phyloP scores from a whole-genome alignment of 2,329 filamentous ascomycete genomes.

The Boeremia lycopersici region DNA sequence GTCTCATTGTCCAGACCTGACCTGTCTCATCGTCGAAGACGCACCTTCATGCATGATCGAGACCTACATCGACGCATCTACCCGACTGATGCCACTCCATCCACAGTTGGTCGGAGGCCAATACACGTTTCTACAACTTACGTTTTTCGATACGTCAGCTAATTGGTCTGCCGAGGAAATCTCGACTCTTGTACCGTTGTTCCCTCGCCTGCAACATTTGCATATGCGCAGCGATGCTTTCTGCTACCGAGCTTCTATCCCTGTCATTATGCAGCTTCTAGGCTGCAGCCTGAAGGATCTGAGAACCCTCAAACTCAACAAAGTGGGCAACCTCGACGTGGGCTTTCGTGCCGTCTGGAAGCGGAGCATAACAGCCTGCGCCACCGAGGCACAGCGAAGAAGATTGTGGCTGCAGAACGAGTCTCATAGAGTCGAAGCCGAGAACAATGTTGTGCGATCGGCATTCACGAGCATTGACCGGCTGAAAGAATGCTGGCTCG shows the following conservation, averaged over 20 bases:
- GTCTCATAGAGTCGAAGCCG: slow-evolving; percentile 15
- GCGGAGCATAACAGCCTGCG: slow-evolving; percentile 17
- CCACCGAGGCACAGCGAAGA: slow-evolving; percentile 14
- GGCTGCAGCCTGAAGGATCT: slow-evolving; percentile 12
- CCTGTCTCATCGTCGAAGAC: slow-evolving; percentile 16
- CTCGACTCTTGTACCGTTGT: slow-evolving; percentile 3
- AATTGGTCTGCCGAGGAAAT: slow-evolving; percentile 22
- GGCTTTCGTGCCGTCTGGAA: slow-evolving; percentile 25
- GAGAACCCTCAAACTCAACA: slow-evolving; percentile 14
- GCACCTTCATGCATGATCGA: slow-evolving; percentile 20
- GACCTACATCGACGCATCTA: slow-evolving; percentile 13
- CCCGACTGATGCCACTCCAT: slow-evolving; percentile 7
- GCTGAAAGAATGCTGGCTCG: slow-evolving; percentile 23
- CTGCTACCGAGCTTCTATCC: slow-evolving; percentile 22
- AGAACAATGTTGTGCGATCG: slow-evolving; percentile 21
- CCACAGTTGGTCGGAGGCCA: neutral
- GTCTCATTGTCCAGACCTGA: slow-evolving; percentile 18
- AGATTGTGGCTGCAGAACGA: slow-evolving; percentile 23
- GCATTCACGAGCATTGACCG: slow-evolving; percentile 17
- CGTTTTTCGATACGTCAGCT: slow-evolving; percentile 19
- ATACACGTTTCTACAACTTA: slow-evolving; percentile 3
- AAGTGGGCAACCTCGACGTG: slow-evolving; percentile 21
- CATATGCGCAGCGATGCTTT: slow-evolving; percentile 22
- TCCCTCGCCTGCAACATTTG: slow-evolving; percentile 16
- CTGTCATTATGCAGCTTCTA: slow-evolving; percentile 12